Percentiles rank a stretch among this genome's conserved stretches.
These are phyloP conservation scores for Solanum chaucha DNA, from an alignment of 257 asterid genomes.

Conservation along the genomic window DNA sequence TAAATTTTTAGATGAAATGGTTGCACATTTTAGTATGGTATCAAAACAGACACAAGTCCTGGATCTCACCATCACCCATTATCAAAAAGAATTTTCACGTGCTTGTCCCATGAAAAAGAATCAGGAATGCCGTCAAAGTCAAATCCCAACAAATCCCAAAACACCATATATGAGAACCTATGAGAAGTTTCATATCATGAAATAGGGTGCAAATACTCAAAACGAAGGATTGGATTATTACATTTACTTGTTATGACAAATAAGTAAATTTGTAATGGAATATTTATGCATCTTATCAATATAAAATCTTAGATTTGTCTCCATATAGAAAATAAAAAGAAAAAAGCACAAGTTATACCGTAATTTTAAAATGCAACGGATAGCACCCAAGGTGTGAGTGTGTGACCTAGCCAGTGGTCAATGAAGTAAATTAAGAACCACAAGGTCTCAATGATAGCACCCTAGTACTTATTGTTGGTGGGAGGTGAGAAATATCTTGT, in stretches of 20 bases:
- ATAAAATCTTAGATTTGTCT: background rate
- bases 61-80: no score
- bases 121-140: background rate
- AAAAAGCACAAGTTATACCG: background rate
- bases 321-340: background rate
- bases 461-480: accelerated
- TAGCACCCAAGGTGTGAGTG: background rate
- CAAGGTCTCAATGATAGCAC: no score
- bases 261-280: background rate
- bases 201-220: background rate
- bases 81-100: no score
- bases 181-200: no score
- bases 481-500: accelerated
- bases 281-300: background rate
- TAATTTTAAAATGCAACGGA: background rate
- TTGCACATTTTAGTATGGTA: background rate
- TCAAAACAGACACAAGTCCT: background rate
- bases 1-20: no score
- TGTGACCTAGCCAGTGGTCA: background rate
- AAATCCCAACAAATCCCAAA: background rate
- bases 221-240: background rate
- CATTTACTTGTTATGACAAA: background rate
- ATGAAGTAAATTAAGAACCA: background rate
- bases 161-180: background rate
- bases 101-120: no score